Conservation (phyloP, 495 filamentous ascomycete species). For the Jackrogersella minutella region DNA sequence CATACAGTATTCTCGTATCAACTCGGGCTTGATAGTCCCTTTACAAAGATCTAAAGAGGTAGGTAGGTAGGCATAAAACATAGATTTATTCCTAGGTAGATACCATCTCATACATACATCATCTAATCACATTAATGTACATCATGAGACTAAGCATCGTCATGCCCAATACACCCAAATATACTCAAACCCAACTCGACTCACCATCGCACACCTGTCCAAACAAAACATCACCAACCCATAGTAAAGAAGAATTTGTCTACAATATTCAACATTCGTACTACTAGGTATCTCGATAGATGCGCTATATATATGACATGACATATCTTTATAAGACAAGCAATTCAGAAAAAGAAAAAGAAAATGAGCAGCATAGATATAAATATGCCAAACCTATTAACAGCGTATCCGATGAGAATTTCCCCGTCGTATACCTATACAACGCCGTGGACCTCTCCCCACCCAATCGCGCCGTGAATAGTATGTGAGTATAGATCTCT, state of each 20-base stretch:
- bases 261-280: background rate
- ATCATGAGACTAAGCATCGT: no score
- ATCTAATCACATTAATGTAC: no score
- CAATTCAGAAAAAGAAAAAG: constrained; percentile 22
- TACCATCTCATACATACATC: background rate
- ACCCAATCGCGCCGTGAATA: constrained; percentile 7
- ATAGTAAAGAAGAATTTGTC: no score
- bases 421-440: constrained; percentile 7
- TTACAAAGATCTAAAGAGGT: no score
- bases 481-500: background rate
- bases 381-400: constrained; percentile 14
- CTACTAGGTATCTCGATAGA: constrained; percentile 12
- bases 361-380: background rate
- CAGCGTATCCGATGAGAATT: background rate
- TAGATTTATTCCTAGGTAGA: no score
- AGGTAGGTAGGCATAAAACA: no score
- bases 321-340: constrained; percentile 1
- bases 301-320: constrained; percentile 17
- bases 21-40: no score
- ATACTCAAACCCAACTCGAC: background rate
- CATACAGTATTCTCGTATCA: no score
- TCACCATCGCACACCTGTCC: no score
- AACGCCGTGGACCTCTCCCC: constrained; percentile 17
- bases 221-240: background rate
- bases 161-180: no score